phyloP scores from a whole-genome alignment of 2,329 filamentous ascomycete genomes.

The Cladophialophora immunda region DNA sequence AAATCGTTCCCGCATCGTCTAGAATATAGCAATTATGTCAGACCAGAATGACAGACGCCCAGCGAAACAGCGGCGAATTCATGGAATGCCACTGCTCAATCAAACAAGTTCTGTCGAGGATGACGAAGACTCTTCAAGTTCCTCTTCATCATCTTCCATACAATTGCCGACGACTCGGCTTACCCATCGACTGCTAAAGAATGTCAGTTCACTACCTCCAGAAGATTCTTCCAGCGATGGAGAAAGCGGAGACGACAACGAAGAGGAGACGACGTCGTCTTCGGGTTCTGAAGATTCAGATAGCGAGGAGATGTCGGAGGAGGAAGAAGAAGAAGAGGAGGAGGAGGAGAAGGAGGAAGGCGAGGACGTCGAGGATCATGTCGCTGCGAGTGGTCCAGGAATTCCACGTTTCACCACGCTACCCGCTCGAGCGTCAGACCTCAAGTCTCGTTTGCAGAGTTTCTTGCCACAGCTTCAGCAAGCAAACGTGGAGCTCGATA shows the following conservation, averaged over 20 bases:
- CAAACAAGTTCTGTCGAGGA: not conserved
- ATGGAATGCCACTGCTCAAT: not conserved
- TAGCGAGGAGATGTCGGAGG: conserved; percentile 7
- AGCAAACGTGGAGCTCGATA: conserved; percentile 54
- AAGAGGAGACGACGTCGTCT: conserved; percentile 22
- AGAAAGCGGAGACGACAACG: not conserved
- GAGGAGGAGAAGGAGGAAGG: conserved; percentile 1
- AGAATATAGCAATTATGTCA: not conserved
- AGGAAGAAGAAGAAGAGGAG: conserved; percentile 7
- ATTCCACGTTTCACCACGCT: conserved; percentile 24
- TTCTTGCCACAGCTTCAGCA: conserved; percentile 54
- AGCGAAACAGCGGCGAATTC: not conserved
- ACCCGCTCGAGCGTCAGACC: conserved; percentile 11
- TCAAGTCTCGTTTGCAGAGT: conserved; percentile 50
- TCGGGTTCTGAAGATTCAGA: conserved; percentile 18
- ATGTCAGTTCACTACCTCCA: not conserved
- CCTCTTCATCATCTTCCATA: conserved; percentile 5
- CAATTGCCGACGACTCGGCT: not conserved
- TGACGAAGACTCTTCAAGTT: conserved; percentile 10
- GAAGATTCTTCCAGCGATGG: not conserved
- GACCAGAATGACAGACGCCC: not conserved
- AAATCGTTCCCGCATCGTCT: not conserved
- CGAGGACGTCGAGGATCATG: not conserved
- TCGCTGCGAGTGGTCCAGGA: not conserved
- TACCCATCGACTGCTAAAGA: not conserved